Conservation (phyloP, 1,139 yeast genomes). For the Kurtzmaniella natalensis region DNA sequence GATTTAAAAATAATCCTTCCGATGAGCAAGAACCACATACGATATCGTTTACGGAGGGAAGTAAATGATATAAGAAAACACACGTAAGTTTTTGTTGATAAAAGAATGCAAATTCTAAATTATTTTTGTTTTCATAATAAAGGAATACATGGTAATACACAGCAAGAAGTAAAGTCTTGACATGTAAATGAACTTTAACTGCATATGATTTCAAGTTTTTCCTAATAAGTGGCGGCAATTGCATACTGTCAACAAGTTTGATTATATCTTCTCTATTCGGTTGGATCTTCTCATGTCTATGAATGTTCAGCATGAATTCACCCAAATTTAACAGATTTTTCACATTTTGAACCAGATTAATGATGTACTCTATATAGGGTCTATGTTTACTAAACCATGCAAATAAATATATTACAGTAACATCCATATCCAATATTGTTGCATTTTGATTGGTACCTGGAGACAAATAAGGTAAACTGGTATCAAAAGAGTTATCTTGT, state of each 20-base stretch:
- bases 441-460: slow-evolving; percentile 5
- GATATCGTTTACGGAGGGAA: slow-evolving; percentile 19
- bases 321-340: not conserved
- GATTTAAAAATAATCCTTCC: slow-evolving; percentile 23
- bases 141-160: slow-evolving; percentile 25
- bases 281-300: not conserved
- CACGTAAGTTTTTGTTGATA: slow-evolving; percentile 17
- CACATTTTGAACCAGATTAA: slow-evolving; percentile 3
- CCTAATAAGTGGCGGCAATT: slow-evolving; percentile 2
- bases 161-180: slow-evolving; percentile 25
- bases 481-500: slow-evolving; percentile 2
- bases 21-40: slow-evolving; percentile 21
- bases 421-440: slow-evolving; percentile 4
- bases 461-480: slow-evolving; percentile 4
- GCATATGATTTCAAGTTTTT: slow-evolving; percentile 2
- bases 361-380: slow-evolving; percentile 1
- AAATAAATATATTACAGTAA: slow-evolving; percentile 4
- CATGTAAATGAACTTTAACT: slow-evolving; percentile 11
- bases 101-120: slow-evolving; percentile 15
- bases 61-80: slow-evolving; percentile 15
- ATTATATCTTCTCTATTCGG: not conserved
- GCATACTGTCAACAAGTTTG: not conserved
- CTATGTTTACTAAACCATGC: slow-evolving; percentile 5
- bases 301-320: not conserved
- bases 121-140: slow-evolving; percentile 15